Evolutionary conservation across 2,329 filamentous ascomycete genomes (phyloP).

Genomic region (Venturia pyrina): DNA sequence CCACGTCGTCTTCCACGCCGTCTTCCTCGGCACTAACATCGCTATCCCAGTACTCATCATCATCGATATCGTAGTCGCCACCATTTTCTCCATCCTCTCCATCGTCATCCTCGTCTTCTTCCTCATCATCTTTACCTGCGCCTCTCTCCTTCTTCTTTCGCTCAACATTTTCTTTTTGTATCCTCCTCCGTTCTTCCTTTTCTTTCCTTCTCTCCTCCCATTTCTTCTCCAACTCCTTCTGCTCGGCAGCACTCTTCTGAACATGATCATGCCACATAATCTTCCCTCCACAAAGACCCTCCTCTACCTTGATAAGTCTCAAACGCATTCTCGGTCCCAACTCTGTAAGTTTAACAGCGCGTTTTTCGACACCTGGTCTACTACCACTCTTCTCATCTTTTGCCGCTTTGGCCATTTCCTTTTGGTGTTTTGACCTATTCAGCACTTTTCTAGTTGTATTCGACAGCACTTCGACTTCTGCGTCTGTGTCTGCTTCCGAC

Average conservation of each 20-base stretch:
- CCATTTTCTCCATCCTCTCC: slow-evolving; percentile 39
- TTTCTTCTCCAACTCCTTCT: slow-evolving; percentile 66
- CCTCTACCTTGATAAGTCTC: slow-evolving; percentile 89
- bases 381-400: slow-evolving; percentile 15
- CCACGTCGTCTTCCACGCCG: neutral
- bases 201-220: slow-evolving; percentile 72
- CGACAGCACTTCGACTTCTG: slow-evolving; percentile 76
- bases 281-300: slow-evolving; percentile 80
- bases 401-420: slow-evolving; percentile 21
- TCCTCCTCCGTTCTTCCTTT: slow-evolving; percentile 70
- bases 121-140: slow-evolving; percentile 35
- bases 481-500: slow-evolving; percentile 87
- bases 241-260: slow-evolving; percentile 69
- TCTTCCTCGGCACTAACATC: slow-evolving; percentile 12
- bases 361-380: slow-evolving; percentile 55
- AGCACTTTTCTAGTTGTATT: slow-evolving; percentile 52
- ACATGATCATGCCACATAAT: slow-evolving; percentile 98
- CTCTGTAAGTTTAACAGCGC: slow-evolving; percentile 85
- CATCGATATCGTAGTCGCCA: slow-evolving; percentile 24
- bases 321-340: slow-evolving; percentile 83
- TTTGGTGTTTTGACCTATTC: slow-evolving; percentile 27
- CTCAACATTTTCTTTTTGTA: slow-evolving; percentile 86
- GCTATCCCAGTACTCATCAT: slow-evolving; percentile 13
- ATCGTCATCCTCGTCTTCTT: slow-evolving; percentile 33
- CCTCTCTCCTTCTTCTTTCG: slow-evolving; percentile 60